Percentiles rank a stretch among this genome's conserved stretches.
phyloP scores from a whole-genome alignment of 352 stramenopile species.

The Phytophthora pseudosyringae region DNA sequence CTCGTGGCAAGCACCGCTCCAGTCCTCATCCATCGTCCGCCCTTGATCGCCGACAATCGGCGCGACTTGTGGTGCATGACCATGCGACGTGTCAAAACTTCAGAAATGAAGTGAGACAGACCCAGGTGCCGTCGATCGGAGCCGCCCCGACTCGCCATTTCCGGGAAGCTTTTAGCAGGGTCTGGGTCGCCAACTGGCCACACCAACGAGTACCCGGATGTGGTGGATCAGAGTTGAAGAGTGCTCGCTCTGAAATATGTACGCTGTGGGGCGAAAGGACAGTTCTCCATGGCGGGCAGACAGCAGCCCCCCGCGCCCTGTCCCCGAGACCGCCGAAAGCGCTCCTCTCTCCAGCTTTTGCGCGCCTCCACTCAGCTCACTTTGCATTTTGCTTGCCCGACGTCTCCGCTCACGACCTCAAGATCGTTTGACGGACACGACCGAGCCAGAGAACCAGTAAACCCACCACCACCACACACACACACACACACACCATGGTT shows the following conservation, averaged over 20 bases:
- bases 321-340: slow-evolving; percentile 25
- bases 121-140: slow-evolving; percentile 12
- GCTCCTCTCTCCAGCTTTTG: neutral
- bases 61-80: slow-evolving; percentile 7
- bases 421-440: slow-evolving; percentile 9
- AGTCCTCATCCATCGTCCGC: slow-evolving; percentile 26
- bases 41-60: slow-evolving; percentile 4
- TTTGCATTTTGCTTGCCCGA: slow-evolving; percentile 29
- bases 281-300: slow-evolving; percentile 11
- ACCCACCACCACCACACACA: too few species aligned
- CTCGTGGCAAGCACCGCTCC: slow-evolving; percentile 12
- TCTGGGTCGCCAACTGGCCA: neutral
- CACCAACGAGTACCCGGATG: neutral
- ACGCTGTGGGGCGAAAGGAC: neutral
- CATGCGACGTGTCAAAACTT: slow-evolving; percentile 37
- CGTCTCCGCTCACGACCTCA: slow-evolving; percentile 2
- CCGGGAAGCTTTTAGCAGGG: neutral
- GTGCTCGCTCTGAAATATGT: neutral
- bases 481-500: slow-evolving; percentile 14
- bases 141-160: too few species aligned
- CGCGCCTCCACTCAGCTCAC: slow-evolving; percentile 13
- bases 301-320: slow-evolving; percentile 16
- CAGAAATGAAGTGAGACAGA: slow-evolving; percentile 32
- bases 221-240: slow-evolving; percentile 16
- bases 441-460: slow-evolving; percentile 3